Evolutionary conservation across 140 eudicot genomes (phyloP).

Genomic region (Stevia rebaudiana): DNA sequence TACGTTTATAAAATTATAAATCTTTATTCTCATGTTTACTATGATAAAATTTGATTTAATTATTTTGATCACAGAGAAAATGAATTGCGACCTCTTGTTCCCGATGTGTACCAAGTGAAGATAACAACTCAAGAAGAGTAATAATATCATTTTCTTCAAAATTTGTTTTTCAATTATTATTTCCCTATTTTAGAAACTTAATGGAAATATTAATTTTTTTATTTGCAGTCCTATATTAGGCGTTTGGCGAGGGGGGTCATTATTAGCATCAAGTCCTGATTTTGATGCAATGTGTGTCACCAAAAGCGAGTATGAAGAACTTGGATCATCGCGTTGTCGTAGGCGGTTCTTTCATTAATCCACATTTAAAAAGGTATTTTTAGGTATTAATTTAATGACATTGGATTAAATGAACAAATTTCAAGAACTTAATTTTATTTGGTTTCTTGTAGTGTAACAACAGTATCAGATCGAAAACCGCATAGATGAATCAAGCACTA

Average conservation of each 20-base stretch:
- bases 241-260: conserved; percentile 98
- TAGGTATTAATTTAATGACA: background rate
- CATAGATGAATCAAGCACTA: conserved; percentile 2
- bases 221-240: conserved; percentile 82
- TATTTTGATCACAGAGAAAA: conserved; percentile 57
- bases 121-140: conserved; percentile 97
- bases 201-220: background rate
- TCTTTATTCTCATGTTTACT: background rate
- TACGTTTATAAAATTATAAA: background rate
- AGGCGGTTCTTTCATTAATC: conserved; percentile 77
- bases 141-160: conserved; percentile 7
- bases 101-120: conserved; percentile 75
- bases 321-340: conserved; percentile 86
- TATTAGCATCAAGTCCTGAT: conserved; percentile 98
- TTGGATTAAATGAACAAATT: conserved; percentile 5
- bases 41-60: background rate
- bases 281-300: conserved; percentile 92
- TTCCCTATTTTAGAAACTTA: background rate
- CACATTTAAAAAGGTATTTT: conserved; percentile 19
- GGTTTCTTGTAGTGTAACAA: conserved; percentile 6
- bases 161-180: background rate
- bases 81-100: conserved; percentile 96
- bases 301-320: conserved; percentile 90
- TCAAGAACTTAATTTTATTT: conserved; percentile 9
- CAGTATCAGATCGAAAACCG: conserved; percentile 7